Evolutionary conservation across 1,139 yeast genomes (phyloP), one percentile per base, ranked within the genome.

Genomic region (Lodderomyces orthopsilosis): DNA sequence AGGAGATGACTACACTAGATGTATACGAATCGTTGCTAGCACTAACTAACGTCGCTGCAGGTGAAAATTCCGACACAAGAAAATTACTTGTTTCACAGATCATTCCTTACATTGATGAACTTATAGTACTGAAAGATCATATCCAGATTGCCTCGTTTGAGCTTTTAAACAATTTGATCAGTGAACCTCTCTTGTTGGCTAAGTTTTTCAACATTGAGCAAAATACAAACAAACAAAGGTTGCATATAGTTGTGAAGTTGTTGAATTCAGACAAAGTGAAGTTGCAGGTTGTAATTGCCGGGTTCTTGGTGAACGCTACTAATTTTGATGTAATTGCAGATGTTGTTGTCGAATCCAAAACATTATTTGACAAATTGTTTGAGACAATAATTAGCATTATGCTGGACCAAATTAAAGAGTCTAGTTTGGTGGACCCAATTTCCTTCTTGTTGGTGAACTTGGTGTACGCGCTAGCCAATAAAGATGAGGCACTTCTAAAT

Each of bases 101-200:
- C 0, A 75, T 59, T 56, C 75, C 59, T 7, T 66, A 65, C 45
- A 51, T 62, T 38, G 65, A 65, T 17, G 63, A 68, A 41, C 61
- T 75, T 40, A 63, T 77, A 8, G 51, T 74, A 1, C 68, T 75
- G 43, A 50, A 51, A 6, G 57, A 62, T 23, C 49, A 64, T 41
- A 58, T 79, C 9, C 81, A 76, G 46, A 59, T 62, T 41, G 70
- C 78, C 0, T 49, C 74, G 0, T 68, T 81, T 68, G 81, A 79
- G 50, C 59, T 77, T 34, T 52, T 79, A 3, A 64, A 75, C 14
- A 79, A 78, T 52, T 54, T 79, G 35, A 66, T 75, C 4, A 49
- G 56, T 21, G 68, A 68, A 36, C 83, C 84, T 0, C 40, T 57
- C 2, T 59, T 79, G 54, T 57, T 75, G 34, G 77, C 70, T 2